phyloP scores from a whole-genome alignment of 805 yeast genomes.

The Kodamaea laetipori region DNA sequence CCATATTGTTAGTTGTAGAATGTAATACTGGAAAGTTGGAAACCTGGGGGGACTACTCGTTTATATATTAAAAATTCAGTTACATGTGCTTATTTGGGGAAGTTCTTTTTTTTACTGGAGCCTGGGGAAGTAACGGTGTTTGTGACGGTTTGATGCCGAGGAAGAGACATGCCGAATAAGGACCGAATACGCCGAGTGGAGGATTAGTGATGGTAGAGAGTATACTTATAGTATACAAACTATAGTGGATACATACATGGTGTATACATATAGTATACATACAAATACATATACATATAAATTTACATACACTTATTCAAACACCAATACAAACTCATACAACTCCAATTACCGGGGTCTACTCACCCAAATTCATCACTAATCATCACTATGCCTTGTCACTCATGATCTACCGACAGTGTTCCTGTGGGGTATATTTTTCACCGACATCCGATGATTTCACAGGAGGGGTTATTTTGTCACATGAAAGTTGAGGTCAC shows the following conservation, averaged over 20 bases:
- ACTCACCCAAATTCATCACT: too few species aligned
- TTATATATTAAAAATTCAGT: constrained; percentile 8
- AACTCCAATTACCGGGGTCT: too few species aligned
- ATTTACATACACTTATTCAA: too few species aligned
- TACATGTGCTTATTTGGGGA: constrained; percentile 13
- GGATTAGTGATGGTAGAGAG: background rate
- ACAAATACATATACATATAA: too few species aligned
- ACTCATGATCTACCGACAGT: background rate
- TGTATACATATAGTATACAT: too few species aligned
- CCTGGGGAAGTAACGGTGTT: background rate
- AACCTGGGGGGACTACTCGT: constrained; percentile 6
- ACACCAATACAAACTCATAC: too few species aligned
- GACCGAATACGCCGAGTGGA: background rate
- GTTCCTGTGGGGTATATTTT: constrained; percentile 6
- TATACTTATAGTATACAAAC: too few species aligned
- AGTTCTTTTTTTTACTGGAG: constrained; percentile 7
- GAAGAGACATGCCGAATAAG: constrained; percentile 2
- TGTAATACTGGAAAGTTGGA: background rate
- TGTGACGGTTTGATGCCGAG: constrained; percentile 9
- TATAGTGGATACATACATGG: too few species aligned
- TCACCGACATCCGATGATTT: constrained; percentile 7
- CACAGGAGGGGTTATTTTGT: constrained; percentile 2
- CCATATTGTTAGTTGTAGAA: constrained; percentile 11
- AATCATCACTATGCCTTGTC: background rate
- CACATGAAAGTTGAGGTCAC: background rate